Conservation (phyloP, 495 filamentous ascomycete genomes). For the Platismatia glauca region DNA sequence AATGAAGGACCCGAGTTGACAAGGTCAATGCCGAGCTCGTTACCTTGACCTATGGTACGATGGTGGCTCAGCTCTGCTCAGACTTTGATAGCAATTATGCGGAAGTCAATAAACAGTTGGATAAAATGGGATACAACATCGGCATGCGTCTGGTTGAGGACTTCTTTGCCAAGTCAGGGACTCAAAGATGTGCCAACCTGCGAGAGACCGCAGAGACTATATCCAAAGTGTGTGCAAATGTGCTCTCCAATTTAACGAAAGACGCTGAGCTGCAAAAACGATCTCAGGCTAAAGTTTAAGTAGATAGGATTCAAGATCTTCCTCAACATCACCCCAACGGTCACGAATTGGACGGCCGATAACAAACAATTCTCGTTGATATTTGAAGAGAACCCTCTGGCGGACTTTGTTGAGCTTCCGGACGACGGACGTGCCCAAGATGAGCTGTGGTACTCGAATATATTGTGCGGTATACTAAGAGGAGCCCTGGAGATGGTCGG, state of each 20-base stretch:
- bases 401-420: constrained; percentile 94
- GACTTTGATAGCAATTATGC: constrained; percentile 89
- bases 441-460: constrained; percentile 97
- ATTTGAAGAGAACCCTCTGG: constrained; percentile 94
- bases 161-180: constrained; percentile 88
- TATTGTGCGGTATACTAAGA: constrained; percentile 84
- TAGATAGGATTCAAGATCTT: constrained; percentile 99
- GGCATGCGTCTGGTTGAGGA: constrained; percentile 94
- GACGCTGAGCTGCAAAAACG: not conserved
- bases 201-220: constrained; percentile 95
- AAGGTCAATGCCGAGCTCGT: constrained; percentile 89
- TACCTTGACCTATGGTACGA: constrained; percentile 94
- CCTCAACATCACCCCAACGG: constrained; percentile 89
- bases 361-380: constrained; percentile 92
- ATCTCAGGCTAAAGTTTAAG: not conserved
- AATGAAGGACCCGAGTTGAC: constrained; percentile 50
- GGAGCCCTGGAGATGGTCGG: constrained; percentile 91
- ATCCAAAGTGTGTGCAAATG: constrained; percentile 56
- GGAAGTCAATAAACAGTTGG: constrained; percentile 90
- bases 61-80: constrained; percentile 91
- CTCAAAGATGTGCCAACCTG: constrained; percentile 84
- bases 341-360: constrained; percentile 93
- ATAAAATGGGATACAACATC: constrained; percentile 99
- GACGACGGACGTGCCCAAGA: constrained; percentile 94
- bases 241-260: not conserved